These are phyloP conservation scores for Candida sakaeoensis DNA, from an alignment of 805 yeast species.

Conservation along the genomic window DNA sequence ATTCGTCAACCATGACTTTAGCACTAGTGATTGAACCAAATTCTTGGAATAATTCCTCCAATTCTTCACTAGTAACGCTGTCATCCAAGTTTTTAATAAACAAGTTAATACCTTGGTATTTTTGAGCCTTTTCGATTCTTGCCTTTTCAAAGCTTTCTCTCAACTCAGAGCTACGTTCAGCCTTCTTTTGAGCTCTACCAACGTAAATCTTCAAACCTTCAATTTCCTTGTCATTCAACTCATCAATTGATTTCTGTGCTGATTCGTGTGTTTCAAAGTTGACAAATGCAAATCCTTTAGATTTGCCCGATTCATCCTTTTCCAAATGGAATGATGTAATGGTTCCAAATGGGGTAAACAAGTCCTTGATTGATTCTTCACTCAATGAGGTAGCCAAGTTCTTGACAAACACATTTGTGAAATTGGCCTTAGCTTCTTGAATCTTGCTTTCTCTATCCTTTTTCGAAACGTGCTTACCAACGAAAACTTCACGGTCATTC, in stretches of 20 bases:
- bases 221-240: conserved; percentile 80
- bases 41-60: conserved; percentile 87
- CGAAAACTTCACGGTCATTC: conserved; percentile 93
- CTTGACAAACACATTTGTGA: conserved; percentile 94
- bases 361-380: conserved; percentile 65
- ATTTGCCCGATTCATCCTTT: conserved; percentile 79
- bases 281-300: conserved; percentile 94
- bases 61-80: conserved; percentile 82
- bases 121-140: conserved; percentile 84
- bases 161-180: conserved; percentile 94
- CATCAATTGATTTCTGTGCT: conserved; percentile 90
- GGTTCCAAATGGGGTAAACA: conserved; percentile 71
- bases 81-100: conserved; percentile 97
- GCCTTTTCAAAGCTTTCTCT: conserved; percentile 91
- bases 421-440: conserved; percentile 86
- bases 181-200: conserved; percentile 98
- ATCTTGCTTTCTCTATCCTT: conserved; percentile 92
- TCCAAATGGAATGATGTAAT: conserved; percentile 82
- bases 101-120: conserved; percentile 96
- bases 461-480: conserved; percentile 89
- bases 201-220: conserved; percentile 86
- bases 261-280: conserved; percentile 84
- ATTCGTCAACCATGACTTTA: conserved; percentile 91
- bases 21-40: conserved; percentile 95
- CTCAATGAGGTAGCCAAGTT: conserved; percentile 72